Percentiles rank a stretch among this genome's conserved stretches.
Evolutionary conservation across 148 eudicot species (phyloP).

Genomic region (Vaccinium darrowii): DNA sequence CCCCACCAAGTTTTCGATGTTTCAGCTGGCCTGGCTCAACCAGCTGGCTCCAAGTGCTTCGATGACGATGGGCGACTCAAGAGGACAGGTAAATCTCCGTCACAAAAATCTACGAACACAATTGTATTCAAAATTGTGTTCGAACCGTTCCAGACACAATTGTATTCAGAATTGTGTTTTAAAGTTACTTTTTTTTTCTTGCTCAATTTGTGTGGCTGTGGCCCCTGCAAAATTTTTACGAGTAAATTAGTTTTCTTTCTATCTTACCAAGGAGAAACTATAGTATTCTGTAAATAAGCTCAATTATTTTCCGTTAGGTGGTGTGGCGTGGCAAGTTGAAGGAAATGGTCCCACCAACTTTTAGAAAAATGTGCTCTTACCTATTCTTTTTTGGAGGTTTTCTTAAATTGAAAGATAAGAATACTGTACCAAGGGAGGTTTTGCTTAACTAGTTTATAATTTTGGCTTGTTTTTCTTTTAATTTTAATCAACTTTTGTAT

Average conservation of each 20-base stretch:
- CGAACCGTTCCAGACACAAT: not conserved
- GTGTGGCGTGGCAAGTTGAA: not conserved
- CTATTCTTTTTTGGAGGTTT: not conserved
- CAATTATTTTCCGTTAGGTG: not conserved
- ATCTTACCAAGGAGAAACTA: not conserved
- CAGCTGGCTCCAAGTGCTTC: conserved; percentile 34
- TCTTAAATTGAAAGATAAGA: not conserved
- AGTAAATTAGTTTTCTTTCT: too few species aligned
- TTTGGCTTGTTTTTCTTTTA: too few species aligned
- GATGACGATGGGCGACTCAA: conserved; percentile 52
- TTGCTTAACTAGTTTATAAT: not conserved
- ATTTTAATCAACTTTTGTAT: not conserved
- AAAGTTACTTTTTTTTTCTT: not conserved
- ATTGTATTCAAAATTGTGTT: not conserved
- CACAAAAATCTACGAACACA: not conserved
- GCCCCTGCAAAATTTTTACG: too few species aligned
- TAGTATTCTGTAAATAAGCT: not conserved
- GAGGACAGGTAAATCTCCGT: conserved; percentile 31
- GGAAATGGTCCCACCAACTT: not conserved
- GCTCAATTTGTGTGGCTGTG: not conserved
- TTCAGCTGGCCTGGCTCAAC: conserved; percentile 6
- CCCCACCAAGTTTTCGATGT: conserved; percentile 19
- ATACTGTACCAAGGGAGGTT: not conserved
- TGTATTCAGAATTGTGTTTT: not conserved
- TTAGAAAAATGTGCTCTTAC: not conserved